Conservation (phyloP, 108 stramenopile species). For the Mediolabrus comicus region DNA sequence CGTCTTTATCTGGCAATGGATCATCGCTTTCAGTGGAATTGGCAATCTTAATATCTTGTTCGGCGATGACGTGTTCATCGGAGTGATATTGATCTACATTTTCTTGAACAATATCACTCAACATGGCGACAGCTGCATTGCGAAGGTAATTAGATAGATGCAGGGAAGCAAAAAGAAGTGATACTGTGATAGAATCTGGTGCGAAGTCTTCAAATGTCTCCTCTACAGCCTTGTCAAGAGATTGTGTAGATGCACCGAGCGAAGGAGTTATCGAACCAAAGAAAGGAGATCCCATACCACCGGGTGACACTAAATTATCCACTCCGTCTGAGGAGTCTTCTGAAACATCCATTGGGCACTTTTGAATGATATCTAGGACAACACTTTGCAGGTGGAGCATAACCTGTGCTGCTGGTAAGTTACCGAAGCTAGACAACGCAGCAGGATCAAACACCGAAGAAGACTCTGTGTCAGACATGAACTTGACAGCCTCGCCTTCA, state of each 20-base stretch:
- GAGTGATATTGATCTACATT: neutral
- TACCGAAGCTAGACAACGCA: constrained; percentile 57
- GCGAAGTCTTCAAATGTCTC: constrained; percentile 5
- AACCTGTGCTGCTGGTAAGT: constrained; percentile 65
- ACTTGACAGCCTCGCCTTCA: neutral
- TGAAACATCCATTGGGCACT: neutral
- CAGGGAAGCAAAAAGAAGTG: constrained; percentile 29
- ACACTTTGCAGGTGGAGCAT: constrained; percentile 57
- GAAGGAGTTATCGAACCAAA: constrained; percentile 1
- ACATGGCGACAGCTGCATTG: constrained; percentile 15
- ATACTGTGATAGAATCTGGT: constrained; percentile 36
- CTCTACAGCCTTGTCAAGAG: neutral
- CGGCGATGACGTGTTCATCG: constrained; percentile 7
- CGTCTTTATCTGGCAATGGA: constrained; percentile 50
- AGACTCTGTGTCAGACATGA: constrained; percentile 5
- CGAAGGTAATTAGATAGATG: constrained; percentile 28
- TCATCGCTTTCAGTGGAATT: constrained; percentile 61
- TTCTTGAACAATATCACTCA: constrained; percentile 19
- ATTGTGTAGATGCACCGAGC: neutral
- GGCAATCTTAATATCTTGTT: constrained; percentile 19
- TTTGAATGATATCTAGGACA: constrained; percentile 40
- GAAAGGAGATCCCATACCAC: constrained; percentile 41
- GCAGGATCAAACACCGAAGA: constrained; percentile 63
- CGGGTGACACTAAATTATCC: constrained; percentile 7
- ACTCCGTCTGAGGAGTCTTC: neutral